Evolutionary conservation across 805 yeast genomes (phyloP).

Genomic region (Saturnispora zaruensis): DNA sequence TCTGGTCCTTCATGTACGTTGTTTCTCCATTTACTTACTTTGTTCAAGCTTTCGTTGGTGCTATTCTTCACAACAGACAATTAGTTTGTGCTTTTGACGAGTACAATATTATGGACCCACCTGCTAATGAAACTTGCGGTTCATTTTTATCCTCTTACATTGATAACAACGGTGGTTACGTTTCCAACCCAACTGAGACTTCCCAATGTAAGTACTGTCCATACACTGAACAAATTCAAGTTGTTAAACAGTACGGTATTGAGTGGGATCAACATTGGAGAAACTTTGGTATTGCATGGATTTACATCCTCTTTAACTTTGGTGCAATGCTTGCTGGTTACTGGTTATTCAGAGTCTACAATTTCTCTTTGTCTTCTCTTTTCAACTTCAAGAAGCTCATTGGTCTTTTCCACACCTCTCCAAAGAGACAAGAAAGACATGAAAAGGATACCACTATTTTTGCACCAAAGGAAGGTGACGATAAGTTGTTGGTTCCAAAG

Average conservation of each 20-base stretch:
- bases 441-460: slow-evolving; percentile 39
- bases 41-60: slow-evolving; percentile 47
- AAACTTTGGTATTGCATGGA: slow-evolving; percentile 55
- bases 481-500: slow-evolving; percentile 25
- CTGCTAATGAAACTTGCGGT: slow-evolving; percentile 60
- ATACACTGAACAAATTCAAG: slow-evolving; percentile 36
- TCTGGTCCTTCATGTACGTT: slow-evolving; percentile 77
- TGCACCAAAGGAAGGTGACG: slow-evolving; percentile 33
- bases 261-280: slow-evolving; percentile 51
- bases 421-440: slow-evolving; percentile 38
- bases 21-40: slow-evolving; percentile 64
- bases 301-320: slow-evolving; percentile 46
- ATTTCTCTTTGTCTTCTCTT: slow-evolving; percentile 27
- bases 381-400: slow-evolving; percentile 34
- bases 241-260: slow-evolving; percentile 35
- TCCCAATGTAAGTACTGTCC: slow-evolving; percentile 42
- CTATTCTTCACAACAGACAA: slow-evolving; percentile 39
- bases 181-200: slow-evolving; percentile 42
- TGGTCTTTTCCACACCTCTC: slow-evolving; percentile 16
- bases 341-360: slow-evolving; percentile 30
- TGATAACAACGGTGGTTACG: slow-evolving; percentile 42
- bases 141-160: slow-evolving; percentile 40
- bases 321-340: slow-evolving; percentile 33
- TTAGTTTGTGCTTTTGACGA: slow-evolving; percentile 44
- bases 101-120: slow-evolving; percentile 42